Evolutionary conservation across 2,329 filamentous ascomycete genomes (phyloP).

Genomic region (Paecilomyces dactylethromorphus): DNA sequence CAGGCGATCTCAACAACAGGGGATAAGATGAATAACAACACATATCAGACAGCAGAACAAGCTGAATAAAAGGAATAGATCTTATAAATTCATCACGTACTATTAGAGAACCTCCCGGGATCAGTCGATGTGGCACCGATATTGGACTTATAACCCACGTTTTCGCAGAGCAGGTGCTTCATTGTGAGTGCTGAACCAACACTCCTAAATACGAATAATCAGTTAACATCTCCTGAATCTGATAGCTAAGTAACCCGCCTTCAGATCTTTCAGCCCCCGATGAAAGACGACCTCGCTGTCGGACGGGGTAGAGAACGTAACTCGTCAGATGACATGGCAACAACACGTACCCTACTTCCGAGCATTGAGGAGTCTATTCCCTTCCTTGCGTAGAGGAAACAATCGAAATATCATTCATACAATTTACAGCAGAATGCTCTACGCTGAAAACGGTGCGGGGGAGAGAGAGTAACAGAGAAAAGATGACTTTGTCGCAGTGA

Average conservation of each 20-base stretch:
- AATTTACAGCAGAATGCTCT: neutral
- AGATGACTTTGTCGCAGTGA: neutral
- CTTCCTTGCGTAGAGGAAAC: too few species aligned
- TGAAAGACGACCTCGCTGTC: neutral
- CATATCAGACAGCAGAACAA: too few species aligned
- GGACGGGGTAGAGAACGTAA: neutral
- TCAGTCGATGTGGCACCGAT: neutral
- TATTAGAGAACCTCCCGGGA: neutral
- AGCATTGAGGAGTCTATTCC: neutral
- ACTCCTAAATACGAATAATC: neutral
- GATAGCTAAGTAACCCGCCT: neutral
- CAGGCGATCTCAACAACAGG: too few species aligned
- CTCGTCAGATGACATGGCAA: neutral
- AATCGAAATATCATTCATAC: too few species aligned
- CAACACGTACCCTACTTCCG: neutral
- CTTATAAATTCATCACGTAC: neutral
- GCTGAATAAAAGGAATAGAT: neutral
- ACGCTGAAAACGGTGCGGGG: neutral
- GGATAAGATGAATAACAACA: neutral
- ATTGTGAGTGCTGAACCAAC: neutral
- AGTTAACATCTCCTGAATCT: neutral
- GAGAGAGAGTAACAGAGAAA: neutral
- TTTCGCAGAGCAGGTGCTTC: neutral
- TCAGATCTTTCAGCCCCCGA: neutral
- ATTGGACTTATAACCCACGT: neutral